Evolutionary conservation across 2,329 filamentous ascomycete species (phyloP).

Genomic region (Aspergillus sp.): DNA sequence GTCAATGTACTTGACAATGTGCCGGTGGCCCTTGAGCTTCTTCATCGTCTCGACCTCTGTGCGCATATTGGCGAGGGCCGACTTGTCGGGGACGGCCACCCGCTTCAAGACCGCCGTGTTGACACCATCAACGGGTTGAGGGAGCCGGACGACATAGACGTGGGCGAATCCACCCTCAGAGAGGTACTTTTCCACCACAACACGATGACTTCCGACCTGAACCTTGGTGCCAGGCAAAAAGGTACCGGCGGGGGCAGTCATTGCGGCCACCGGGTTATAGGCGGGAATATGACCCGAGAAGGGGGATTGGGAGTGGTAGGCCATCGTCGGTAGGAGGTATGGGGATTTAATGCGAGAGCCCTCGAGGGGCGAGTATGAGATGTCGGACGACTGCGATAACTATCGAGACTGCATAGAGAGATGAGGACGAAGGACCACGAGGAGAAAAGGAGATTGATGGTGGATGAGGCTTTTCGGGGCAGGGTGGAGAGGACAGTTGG

Average conservation of each 20-base stretch:
- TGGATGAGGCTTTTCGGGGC: neutral
- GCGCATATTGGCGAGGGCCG: conserved; percentile 89
- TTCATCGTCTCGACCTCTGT: conserved; percentile 99
- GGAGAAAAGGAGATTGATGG: conserved; percentile 1
- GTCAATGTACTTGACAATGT: conserved; percentile 97
- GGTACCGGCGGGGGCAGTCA: conserved; percentile 64
- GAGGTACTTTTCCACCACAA: conserved; percentile 93
- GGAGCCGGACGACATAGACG: conserved; percentile 90
- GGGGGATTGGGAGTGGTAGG: conserved; percentile 24
- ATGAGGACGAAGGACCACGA: conserved; percentile 1
- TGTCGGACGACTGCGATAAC: conserved; percentile 6
- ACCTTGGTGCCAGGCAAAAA: conserved; percentile 94
- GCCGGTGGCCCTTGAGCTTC: conserved; percentile 90
- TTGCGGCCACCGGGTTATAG: conserved; percentile 32
- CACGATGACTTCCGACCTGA: conserved; percentile 86
- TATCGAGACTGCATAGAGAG: conserved; percentile 19
- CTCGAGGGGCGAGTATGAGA: conserved; percentile 19
- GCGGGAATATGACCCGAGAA: conserved; percentile 24
- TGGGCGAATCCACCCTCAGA: conserved; percentile 98
- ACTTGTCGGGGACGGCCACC: conserved; percentile 94
- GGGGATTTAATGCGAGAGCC: conserved; percentile 18
- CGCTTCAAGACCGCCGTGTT: conserved; percentile 85
- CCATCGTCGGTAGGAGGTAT: conserved; percentile 19
- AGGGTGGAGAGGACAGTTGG: conserved; percentile 13
- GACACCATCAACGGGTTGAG: conserved; percentile 69